phyloP scores from a whole-genome alignment of 202 grass and related monocot genomes.

The Musa balbisiana region DNA sequence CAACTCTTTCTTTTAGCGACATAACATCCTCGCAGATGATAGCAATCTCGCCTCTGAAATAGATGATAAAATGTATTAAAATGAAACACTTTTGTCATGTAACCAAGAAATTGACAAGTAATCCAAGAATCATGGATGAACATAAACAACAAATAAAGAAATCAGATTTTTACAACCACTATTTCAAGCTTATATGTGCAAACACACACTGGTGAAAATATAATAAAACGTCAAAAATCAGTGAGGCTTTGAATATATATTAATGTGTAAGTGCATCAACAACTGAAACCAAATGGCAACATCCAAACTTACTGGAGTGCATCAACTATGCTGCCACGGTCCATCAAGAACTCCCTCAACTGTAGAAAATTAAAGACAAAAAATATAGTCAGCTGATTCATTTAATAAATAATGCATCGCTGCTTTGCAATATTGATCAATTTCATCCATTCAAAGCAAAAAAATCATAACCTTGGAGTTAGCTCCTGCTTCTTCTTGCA shows the following conservation, averaged over 20 bases:
- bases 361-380: slow-evolving; percentile 26
- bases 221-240: neutral
- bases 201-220: neutral
- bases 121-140: neutral
- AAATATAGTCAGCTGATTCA: neutral
- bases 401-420: neutral
- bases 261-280: neutral
- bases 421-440: neutral
- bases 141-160: neutral
- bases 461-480: slow-evolving; percentile 54
- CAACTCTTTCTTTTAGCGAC: slow-evolving; percentile 64
- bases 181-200: neutral
- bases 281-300: neutral
- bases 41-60: slow-evolving; percentile 37
- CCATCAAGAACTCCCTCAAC: slow-evolving; percentile 83
- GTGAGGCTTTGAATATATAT: neutral
- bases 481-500: slow-evolving; percentile 65
- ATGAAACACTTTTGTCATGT: too few species aligned
- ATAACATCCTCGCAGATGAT: slow-evolving; percentile 68
- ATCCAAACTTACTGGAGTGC: slow-evolving; percentile 66
- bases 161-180: neutral
- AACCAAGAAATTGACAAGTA: neutral
- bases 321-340: slow-evolving; percentile 65
- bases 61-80: neutral
- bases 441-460: neutral